These are phyloP conservation scores for Drechslerella coelobrocha DNA, from an alignment of 2,329 filamentous ascomycete genomes.

Conservation along the genomic window DNA sequence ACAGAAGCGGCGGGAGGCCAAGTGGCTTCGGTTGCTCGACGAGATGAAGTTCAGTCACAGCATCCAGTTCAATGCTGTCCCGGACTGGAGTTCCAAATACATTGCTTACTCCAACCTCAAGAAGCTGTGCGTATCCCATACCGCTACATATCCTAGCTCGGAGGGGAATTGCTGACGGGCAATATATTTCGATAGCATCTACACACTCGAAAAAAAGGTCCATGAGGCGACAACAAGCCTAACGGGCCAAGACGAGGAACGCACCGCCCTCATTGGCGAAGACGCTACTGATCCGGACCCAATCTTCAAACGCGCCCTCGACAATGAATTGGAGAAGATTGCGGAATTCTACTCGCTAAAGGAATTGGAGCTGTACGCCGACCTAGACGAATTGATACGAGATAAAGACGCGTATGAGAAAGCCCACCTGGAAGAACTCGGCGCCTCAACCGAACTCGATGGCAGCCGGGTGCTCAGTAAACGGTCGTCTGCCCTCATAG, in stretches of 20 bases:
- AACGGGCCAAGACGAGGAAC: slow-evolving; percentile 73
- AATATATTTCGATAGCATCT: slow-evolving; percentile 70
- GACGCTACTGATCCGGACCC: slow-evolving; percentile 75
- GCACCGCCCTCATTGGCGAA: slow-evolving; percentile 78
- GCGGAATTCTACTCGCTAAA: slow-evolving; percentile 88
- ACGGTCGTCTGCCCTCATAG: slow-evolving; percentile 8
- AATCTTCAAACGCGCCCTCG: slow-evolving; percentile 80
- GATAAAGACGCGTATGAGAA: slow-evolving; percentile 75
- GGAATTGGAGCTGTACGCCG: slow-evolving; percentile 82
- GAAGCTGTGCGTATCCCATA: slow-evolving; percentile 76
- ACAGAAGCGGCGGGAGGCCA: slow-evolving; percentile 52
- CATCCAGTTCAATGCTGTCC: slow-evolving; percentile 98
- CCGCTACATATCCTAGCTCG: background rate
- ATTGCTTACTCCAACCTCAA: slow-evolving; percentile 98
- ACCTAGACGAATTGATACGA: slow-evolving; percentile 76
- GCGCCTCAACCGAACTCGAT: slow-evolving; percentile 38
- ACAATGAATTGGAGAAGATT: slow-evolving; percentile 92
- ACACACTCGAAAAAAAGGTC: slow-evolving; percentile 85
- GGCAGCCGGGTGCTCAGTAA: slow-evolving; percentile 26
- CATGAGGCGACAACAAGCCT: slow-evolving; percentile 58
- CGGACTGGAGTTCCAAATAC: slow-evolving; percentile 99
- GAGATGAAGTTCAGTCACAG: slow-evolving; percentile 99
- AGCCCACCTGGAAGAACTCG: slow-evolving; percentile 61
- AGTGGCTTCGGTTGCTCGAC: slow-evolving; percentile 70
- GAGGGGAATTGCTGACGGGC: background rate